Evolutionary conservation across 1,139 yeast genomes (phyloP), one percentile per base, ranked within the genome.

Genomic region (Protomyces lactucae-debilis): DNA sequence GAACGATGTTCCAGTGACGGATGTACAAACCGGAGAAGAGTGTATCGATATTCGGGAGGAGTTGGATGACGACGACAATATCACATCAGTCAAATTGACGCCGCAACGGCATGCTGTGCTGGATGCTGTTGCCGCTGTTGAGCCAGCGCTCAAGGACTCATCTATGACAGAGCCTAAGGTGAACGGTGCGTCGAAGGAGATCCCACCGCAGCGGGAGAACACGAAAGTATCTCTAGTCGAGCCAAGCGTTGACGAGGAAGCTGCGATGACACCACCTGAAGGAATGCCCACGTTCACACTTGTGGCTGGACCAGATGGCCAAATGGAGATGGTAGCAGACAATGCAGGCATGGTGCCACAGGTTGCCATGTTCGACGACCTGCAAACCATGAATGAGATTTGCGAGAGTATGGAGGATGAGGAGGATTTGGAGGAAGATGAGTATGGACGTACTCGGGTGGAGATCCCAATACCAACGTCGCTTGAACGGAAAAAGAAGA

Each of bases 21-120:
- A 14, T 10, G 45, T 28, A 3, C 52, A 52, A 2, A 37, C 14
- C 9, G 61, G 28, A 16, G 54, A 53, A 21, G 36, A 21, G 10
- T 40, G 54, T 21, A 55, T 60, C 54, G 64, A 60, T 10, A 60
- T 60, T 16, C 54, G 55, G 16, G 64, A 60, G 36, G 64, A 60
- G 14, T 48, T 60, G 14, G 64, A 60, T 16, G 64, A 60, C 16
- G 39, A 60, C 16, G 64, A 37, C 12, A 54, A 54, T 25, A 46
- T 60, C 6, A 18, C 54, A 37, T 18, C 39, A 12, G n/a, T 52
- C 18, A 60, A 43, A 3, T 28, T 55, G 35, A 46, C 48, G 39
- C 59, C 64, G 9, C 64, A 60, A 35, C 46, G 40, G 28, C 23
- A 45, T n/a, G 43, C 35, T 12, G 53, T 3, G 5, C 8, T 56